Evolutionary conservation across 2,329 filamentous ascomycete genomes (phyloP), one percentile per base, ranked within the genome.

Genomic region (Phoma sp.): DNA sequence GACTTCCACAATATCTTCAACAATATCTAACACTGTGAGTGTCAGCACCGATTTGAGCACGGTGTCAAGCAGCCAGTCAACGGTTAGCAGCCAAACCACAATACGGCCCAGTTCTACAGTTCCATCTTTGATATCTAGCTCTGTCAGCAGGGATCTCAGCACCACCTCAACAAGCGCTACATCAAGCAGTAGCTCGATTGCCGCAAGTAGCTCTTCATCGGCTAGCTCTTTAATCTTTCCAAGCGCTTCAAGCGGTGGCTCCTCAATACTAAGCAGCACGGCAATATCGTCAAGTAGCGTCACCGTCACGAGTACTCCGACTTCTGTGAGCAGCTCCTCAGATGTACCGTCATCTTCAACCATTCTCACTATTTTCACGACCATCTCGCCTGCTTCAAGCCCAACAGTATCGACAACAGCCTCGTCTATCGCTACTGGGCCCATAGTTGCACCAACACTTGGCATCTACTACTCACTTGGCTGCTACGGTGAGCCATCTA

Each of bases 381-480:
- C 33, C 15, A 39, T 10, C n/a, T 51, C 28, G 2, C 26, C 40
- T 5, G 11, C 18, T 18, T 14, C 7, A 15, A 51, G 40, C 33
- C 15, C 33, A 14, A 43, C 12, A 10, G 12, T 18, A 9, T 21
- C 33, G 17, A 43, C 33, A 11, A 2, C 32, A 4, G 26, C 14
- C 33, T 43, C 47, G 3, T 37, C 47, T 7, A 51, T 34, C 1
- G 14, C 40, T n/a, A 51, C 48, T 33, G 40, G 48, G 11, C 48
- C 48, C 3, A 32, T 26, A 10, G 48, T 32, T 11, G 48, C 40
- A 45, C 39, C 32, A 5, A 45, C 48, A 20, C 33, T 33, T 1
- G 40, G 40, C 14, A 45, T 51, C 20, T 51, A 51, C 21, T 45
- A 45, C 7, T 45, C 48, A 1, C 40, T 51, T 7, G 48, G 48